Conservation (phyloP, 768 basidiomycete species). For the Leccinum variicolor region DNA sequence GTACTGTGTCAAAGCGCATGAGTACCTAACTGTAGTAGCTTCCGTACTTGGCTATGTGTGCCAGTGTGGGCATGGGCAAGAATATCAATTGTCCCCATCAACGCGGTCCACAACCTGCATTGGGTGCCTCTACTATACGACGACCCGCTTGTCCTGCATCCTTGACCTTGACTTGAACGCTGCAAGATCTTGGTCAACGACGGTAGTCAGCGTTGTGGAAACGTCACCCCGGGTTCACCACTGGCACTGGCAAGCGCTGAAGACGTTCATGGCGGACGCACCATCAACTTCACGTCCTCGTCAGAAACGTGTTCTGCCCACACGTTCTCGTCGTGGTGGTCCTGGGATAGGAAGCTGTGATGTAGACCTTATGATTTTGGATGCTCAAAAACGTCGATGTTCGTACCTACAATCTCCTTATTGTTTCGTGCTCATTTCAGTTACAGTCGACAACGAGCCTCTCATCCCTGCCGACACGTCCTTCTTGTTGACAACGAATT, state of each 20-base stretch:
- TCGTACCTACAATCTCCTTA: conserved; percentile 29
- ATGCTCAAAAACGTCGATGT: conserved; percentile 77
- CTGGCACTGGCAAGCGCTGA: conserved; percentile 11
- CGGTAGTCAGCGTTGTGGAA: conserved; percentile 4
- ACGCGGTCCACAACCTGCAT: conserved; percentile 8
- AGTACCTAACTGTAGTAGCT: not conserved
- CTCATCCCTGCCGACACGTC: conserved; percentile 62
- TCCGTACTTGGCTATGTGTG: not conserved
- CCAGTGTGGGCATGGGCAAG: not conserved
- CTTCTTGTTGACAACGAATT: conserved; percentile 75
- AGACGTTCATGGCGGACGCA: conserved; percentile 32
- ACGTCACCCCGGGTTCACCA: conserved; percentile 1
- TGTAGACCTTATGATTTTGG: conserved; percentile 79
- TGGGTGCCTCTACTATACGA: conserved; percentile 8
- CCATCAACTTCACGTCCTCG: conserved; percentile 38
- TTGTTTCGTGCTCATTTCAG: conserved; percentile 19
- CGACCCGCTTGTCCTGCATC: conserved; percentile 3
- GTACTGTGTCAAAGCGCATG: not conserved
- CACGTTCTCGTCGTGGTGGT: conserved; percentile 76
- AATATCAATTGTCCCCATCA: not conserved
- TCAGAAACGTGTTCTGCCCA: conserved; percentile 78
- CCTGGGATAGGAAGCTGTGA: conserved; percentile 79
- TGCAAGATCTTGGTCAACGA: not conserved
- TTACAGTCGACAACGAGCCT: conserved; percentile 65
- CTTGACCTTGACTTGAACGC: conserved; percentile 1